Percentiles rank a stretch among this genome's conserved stretches.
Evolutionary conservation across 2,329 filamentous ascomycete genomes (phyloP).

Genomic region (Alternaria gansuensis): DNA sequence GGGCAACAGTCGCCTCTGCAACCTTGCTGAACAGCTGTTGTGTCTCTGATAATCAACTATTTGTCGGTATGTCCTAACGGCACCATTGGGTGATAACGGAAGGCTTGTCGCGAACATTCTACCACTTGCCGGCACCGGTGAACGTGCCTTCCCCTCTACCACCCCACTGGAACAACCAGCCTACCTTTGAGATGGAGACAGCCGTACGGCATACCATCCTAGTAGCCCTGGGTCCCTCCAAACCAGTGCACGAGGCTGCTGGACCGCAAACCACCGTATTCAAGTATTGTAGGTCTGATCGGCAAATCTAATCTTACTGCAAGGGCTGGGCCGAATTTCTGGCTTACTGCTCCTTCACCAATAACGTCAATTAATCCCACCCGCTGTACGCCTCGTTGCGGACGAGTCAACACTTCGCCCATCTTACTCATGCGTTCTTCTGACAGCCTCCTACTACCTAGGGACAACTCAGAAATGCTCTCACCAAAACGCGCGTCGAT

Average conservation of each 20-base stretch:
- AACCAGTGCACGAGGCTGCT: background rate
- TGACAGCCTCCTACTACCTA: background rate
- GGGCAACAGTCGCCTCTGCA: constrained; percentile 1
- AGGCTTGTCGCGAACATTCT: background rate
- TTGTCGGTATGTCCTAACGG: background rate
- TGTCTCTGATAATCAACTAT: background rate
- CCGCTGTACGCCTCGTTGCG: background rate
- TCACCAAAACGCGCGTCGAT: background rate
- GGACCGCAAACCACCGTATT: background rate
- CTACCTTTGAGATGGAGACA: background rate
- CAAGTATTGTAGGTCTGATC: background rate
- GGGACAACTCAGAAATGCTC: background rate
- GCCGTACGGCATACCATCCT: background rate
- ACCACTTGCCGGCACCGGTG: background rate
- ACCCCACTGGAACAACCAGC: background rate
- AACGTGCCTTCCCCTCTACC: background rate
- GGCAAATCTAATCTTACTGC: background rate
- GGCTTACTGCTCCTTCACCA: background rate
- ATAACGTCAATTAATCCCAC: background rate
- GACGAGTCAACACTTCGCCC: background rate
- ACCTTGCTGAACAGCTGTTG: background rate
- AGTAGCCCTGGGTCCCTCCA: background rate
- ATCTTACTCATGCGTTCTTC: background rate
- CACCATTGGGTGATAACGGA: background rate
- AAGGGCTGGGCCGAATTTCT: background rate